Evolutionary conservation across 495 filamentous ascomycete genomes (phyloP), one percentile per base, ranked within the genome.

Genomic region (Penicillium simplicissimum): DNA sequence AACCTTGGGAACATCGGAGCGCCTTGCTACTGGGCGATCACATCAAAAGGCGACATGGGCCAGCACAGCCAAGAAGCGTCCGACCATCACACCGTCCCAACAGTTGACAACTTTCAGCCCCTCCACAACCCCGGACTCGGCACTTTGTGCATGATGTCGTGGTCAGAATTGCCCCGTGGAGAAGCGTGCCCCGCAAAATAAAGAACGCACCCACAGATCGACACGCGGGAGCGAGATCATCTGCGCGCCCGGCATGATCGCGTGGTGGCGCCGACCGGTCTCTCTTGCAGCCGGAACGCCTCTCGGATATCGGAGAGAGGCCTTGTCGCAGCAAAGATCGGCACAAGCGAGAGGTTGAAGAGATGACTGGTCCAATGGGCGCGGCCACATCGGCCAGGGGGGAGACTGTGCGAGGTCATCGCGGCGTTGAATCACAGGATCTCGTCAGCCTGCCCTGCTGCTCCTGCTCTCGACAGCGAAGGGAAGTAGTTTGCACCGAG

Each of bases 401-500:
- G 54, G 34, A 37, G 23, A 23, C 35, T 42, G 21, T 37, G 28
- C 33, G 40, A 67, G 36, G 52, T 61, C 59, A 58, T 68, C 42
- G 60, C 58, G 47, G 59, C 51, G 34, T 17, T 59, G 28, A 42
- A 70, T 72, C 69, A 72, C 69, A 43, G 57, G 69, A 56, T 42
- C 62, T 33, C 34, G 65, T 72, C 69, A 72, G 55, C 56, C 60
- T 70, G 63, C 69, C 62, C 62, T 61, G 55, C 64, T 35, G 48
- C 48, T 31, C 6, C 0, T 0, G 6, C 28, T 15, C 31, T 34
- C 38, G 9, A 53, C 7, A 31, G 35, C 17, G 23, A 40, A 34
- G 51, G 42, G 13, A 23, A 36, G 55, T 25, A 47, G 31, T 33
- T 35, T 10, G 25, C 23, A 3, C 23, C 38, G 43, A 17, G 43